phyloP scores from a whole-genome alignment of 2,329 filamentous ascomycete species.

The Arthrocladium fulminans region DNA sequence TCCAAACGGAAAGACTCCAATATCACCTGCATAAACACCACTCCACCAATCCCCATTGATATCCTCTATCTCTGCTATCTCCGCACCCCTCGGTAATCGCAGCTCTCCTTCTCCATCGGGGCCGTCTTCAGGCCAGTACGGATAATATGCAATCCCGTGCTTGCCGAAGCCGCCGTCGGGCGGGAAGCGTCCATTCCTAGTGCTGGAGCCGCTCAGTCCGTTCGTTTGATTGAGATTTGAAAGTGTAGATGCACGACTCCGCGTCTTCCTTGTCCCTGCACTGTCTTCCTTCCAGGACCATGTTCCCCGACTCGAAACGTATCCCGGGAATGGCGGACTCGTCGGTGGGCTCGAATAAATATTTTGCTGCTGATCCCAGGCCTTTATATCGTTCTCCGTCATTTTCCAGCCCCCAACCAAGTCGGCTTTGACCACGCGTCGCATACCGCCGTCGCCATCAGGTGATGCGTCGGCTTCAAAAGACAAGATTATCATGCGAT shows the following conservation, averaged over 20 bases:
- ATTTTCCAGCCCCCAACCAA: slow-evolving; percentile 69
- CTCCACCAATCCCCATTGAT: slow-evolving; percentile 87
- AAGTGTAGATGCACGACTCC: slow-evolving; percentile 10
- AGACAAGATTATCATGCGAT: slow-evolving; percentile 73
- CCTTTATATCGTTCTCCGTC: slow-evolving; percentile 46
- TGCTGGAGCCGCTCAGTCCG: not conserved
- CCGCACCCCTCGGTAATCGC: slow-evolving; percentile 71
- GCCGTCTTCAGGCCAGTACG: slow-evolving; percentile 61
- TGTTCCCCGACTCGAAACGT: slow-evolving; percentile 11
- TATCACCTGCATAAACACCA: slow-evolving; percentile 72
- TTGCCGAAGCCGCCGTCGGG: slow-evolving; percentile 66
- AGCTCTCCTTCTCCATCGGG: slow-evolving; percentile 52
- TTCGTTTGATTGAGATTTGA: not conserved
- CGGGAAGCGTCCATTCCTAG: slow-evolving; percentile 46
- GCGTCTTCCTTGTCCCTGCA: slow-evolving; percentile 12
- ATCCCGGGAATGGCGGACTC: slow-evolving; percentile 2
- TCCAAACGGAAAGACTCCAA: slow-evolving; percentile 70
- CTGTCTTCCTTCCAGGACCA: slow-evolving; percentile 23
- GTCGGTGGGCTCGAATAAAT: not conserved
- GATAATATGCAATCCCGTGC: slow-evolving; percentile 58
- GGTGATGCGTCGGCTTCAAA: slow-evolving; percentile 51
- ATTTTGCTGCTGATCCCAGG: slow-evolving; percentile 3
- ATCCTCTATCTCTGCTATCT: slow-evolving; percentile 74
- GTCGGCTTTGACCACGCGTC: slow-evolving; percentile 59
- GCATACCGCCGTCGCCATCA: slow-evolving; percentile 51